These are phyloP conservation scores for Candida frijolesensis DNA, from an alignment of 1,139 yeast species.

Conservation along the genomic window DNA sequence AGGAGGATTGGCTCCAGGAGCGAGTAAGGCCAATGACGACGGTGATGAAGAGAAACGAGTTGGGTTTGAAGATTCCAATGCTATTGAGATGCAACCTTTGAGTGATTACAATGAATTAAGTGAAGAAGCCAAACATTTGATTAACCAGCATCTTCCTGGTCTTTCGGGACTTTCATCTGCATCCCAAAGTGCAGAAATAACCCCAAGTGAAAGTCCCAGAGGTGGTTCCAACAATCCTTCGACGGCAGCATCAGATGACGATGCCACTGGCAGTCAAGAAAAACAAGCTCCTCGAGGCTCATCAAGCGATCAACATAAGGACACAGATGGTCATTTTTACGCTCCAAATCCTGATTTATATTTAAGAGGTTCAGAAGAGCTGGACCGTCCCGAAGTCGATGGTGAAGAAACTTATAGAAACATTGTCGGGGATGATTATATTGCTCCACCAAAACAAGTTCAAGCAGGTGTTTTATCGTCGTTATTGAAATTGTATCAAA, in stretches of 20 bases:
- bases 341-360: slow-evolving; percentile 52
- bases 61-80: slow-evolving; percentile 17
- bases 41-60: slow-evolving; percentile 22
- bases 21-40: slow-evolving; percentile 24
- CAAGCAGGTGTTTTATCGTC: slow-evolving; percentile 85
- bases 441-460: slow-evolving; percentile 73
- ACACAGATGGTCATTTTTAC: slow-evolving; percentile 26
- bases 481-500: slow-evolving; percentile 65
- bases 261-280: slow-evolving; percentile 9
- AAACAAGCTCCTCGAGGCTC: background rate
- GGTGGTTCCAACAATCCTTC: background rate
- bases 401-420: slow-evolving; percentile 29
- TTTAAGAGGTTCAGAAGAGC: slow-evolving; percentile 32
- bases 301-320: slow-evolving; percentile 2
- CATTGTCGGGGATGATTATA: slow-evolving; percentile 46
- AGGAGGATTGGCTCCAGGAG: slow-evolving; percentile 50
- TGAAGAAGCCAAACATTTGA: slow-evolving; percentile 44
- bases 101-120: slow-evolving; percentile 35
- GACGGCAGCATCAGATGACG: background rate
- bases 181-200: slow-evolving; percentile 10
- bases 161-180: slow-evolving; percentile 14
- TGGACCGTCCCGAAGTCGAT: slow-evolving; percentile 18
- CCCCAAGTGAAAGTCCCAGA: slow-evolving; percentile 18
- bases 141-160: slow-evolving; percentile 37
- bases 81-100: slow-evolving; percentile 38